These are phyloP conservation scores for Diplosphaera chodatii DNA, from an alignment of 139 green algal genomes.

Conservation along the genomic window DNA sequence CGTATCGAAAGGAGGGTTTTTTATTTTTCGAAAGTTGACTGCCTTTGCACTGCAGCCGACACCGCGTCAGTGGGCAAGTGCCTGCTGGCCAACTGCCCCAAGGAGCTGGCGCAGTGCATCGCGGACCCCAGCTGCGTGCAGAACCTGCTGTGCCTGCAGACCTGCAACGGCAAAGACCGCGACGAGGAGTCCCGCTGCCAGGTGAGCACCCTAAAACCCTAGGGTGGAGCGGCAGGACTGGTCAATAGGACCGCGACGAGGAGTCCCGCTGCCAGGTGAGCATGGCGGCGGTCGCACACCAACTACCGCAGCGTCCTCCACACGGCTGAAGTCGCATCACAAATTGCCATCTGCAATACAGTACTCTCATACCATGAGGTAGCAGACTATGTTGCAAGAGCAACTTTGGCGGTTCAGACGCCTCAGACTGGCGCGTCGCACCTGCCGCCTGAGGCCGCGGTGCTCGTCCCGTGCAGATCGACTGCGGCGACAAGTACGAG, in stretches of 20 bases:
- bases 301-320: no score
- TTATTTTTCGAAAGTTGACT: no score
- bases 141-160: conserved; percentile 77
- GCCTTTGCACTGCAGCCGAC: no score
- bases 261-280: conserved; percentile 69
- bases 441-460: no score
- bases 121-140: conserved; percentile 66
- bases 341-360: no score
- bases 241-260: conserved; percentile 37
- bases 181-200: conserved; percentile 74
- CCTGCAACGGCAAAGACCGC: conserved; percentile 48
- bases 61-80: conserved; percentile 45
- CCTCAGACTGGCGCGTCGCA: no score
- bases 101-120: conserved; percentile 66
- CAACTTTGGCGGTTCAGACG: no score
- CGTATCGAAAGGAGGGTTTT: no score
- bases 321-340: no score
- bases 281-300: no score
- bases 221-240: background rate
- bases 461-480: conserved; percentile 46
- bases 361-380: no score
- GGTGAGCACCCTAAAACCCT: conserved; percentile 1
- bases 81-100: conserved; percentile 56
- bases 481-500: conserved; percentile 75
- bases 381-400: no score